Conservation (phyloP, 345 rosid species). For the Populus nigra region DNA sequence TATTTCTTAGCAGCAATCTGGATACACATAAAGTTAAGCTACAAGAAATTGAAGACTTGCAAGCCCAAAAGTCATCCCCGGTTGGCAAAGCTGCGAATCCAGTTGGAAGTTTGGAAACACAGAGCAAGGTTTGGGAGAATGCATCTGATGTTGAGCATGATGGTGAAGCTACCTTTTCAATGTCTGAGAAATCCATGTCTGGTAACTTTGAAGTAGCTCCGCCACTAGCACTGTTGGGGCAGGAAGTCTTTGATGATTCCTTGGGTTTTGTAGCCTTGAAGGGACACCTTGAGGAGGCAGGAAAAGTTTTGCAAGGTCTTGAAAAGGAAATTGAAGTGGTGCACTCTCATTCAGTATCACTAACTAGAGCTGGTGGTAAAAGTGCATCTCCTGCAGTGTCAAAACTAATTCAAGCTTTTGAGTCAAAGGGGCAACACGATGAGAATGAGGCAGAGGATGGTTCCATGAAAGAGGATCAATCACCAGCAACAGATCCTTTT, state of each 20-base stretch:
- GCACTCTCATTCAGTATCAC: conserved; percentile 29
- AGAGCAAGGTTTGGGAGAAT: conserved; percentile 15
- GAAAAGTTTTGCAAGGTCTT: conserved; percentile 49
- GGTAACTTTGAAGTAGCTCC: conserved; percentile 13
- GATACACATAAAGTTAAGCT: conserved; percentile 37
- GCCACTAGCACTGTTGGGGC: conserved; percentile 17
- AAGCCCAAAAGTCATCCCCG: conserved; percentile 19
- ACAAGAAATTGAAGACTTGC: conserved; percentile 34
- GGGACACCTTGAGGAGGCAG: conserved; percentile 54
- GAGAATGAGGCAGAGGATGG: conserved; percentile 49
- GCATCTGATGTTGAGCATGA: conserved; percentile 30
- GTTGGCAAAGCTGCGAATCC: conserved; percentile 29
- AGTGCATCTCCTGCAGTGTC: conserved; percentile 52
- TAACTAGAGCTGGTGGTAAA: conserved; percentile 42
- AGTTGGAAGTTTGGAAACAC: conserved; percentile 24
- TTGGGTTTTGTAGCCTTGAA: conserved; percentile 42
- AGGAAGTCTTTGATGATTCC: conserved; percentile 37
- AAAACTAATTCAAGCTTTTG: conserved; percentile 77
- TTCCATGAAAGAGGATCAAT: conserved; percentile 32
- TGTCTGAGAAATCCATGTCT: conserved; percentile 16
- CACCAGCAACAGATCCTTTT: conserved; percentile 39
- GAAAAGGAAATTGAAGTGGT: conserved; percentile 53
- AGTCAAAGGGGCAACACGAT: conserved; percentile 56
- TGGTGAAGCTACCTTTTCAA: conserved; percentile 16
- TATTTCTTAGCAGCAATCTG: conserved; percentile 41